Evolutionary conservation across 345 rosid genomes (phyloP).

Genomic region (Adansonia digitata): DNA sequence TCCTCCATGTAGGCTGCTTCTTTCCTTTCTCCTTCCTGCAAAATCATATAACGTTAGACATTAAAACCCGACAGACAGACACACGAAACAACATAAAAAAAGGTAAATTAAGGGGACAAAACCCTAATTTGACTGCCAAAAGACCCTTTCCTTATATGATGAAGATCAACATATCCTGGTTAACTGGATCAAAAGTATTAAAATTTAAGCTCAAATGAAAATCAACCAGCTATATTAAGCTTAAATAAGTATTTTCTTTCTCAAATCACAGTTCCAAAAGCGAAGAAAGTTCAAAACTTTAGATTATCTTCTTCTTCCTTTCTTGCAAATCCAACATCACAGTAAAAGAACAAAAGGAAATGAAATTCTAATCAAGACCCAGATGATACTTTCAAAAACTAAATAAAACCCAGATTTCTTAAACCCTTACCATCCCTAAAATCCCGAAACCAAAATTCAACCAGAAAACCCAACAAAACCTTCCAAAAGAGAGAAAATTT

Average conservation of each 20-base stretch:
- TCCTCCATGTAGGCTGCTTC: constrained; percentile 72
- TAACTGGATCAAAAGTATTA: background rate
- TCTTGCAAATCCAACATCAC: background rate
- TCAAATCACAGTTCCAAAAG: background rate
- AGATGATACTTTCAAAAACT: constrained; percentile 5
- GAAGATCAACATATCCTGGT: background rate
- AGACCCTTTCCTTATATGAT: background rate
- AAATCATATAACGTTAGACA: background rate
- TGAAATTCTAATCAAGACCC: background rate
- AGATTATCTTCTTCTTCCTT: background rate
- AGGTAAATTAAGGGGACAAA: background rate
- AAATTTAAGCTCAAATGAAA: background rate
- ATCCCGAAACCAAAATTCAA: background rate
- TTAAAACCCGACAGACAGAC: constrained; percentile 1
- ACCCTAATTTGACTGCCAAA: background rate
- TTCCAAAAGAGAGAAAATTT: background rate
- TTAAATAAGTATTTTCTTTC: background rate
- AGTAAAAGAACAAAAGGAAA: background rate
- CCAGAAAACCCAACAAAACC: background rate
- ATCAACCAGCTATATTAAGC: background rate
- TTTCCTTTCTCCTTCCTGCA: constrained; percentile 54
- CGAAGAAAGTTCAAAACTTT: constrained; percentile 1
- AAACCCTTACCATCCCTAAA: background rate
- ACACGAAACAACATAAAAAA: background rate
- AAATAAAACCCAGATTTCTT: constrained; percentile 14